A percentile compares a stretch with the other conserved stretches of the same genome.
These are phyloP conservation scores for Phaeosphaeriaceae sp. DNA, from an alignment of 2,329 filamentous ascomycete genomes.

Conservation along the genomic window DNA sequence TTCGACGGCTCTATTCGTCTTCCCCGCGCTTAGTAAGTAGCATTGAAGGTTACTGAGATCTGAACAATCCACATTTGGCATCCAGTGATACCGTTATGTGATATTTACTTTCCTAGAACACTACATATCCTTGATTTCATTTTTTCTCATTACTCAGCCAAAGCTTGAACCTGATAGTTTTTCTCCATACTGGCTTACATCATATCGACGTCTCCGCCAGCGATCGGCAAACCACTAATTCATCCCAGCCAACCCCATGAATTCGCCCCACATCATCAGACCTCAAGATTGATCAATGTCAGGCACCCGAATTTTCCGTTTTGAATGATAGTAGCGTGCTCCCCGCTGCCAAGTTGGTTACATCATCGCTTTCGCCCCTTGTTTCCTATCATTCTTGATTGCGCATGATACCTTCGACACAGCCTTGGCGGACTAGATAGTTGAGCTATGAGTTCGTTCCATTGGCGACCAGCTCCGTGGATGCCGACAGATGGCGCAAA, in stretches of 20 bases:
- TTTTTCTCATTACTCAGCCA: no score
- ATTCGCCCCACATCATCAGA: constrained; percentile 16
- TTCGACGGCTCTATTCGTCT: no score
- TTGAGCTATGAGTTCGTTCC: constrained; percentile 1
- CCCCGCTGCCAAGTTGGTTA: constrained; percentile 16
- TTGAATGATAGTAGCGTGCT: constrained; percentile 5
- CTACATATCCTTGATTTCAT: no score
- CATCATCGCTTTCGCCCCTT: constrained; percentile 19
- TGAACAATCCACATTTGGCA: no score
- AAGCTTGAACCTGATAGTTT: no score
- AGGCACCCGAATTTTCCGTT: constrained; percentile 11
- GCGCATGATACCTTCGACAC: constrained; percentile 6
- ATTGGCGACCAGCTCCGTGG: constrained; percentile 14
- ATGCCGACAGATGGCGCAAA: constrained; percentile 2
- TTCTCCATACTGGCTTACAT: constrained; percentile 5
- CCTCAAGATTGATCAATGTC: constrained; percentile 8
- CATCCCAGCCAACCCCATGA: constrained; percentile 19
- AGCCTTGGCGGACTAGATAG: constrained; percentile 6
- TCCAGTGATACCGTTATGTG: no score
- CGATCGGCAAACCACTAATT: constrained; percentile 11
- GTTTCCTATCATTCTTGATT: no score
- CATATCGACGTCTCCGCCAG: constrained; percentile 3
- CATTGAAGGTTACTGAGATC: no score
- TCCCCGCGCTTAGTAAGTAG: no score
- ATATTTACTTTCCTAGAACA: no score